Evolutionary conservation across 2,329 filamentous ascomycete genomes (phyloP), one percentile per base, ranked within the genome.

Genomic region (Xylariaceae sp.): DNA sequence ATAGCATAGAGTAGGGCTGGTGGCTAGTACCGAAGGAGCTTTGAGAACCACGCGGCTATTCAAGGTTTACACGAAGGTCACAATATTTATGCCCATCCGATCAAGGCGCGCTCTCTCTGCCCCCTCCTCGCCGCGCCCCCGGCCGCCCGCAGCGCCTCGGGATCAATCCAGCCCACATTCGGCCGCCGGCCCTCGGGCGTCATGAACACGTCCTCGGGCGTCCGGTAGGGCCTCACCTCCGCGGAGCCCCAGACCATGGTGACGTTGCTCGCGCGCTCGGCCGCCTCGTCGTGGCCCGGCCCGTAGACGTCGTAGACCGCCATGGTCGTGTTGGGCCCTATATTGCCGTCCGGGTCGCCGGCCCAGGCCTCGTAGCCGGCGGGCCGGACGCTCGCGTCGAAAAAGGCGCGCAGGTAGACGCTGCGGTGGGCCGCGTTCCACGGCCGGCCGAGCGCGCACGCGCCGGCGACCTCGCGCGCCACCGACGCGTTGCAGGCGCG

Each of bases 361-460:
- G 58, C 47, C 74, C 74, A 78, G 9, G 60, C 46, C 23, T 72
- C 73, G 46, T 79, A 80, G 2, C 75, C 76, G 2, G 57, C 60
- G 0, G 68, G 58, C 23, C 58, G 42, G 17, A 80, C 68, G 29
- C 65, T 71, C 5, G 61, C 60, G 46, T 80, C 75, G 5, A 79
- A 57, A 41, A 70, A 73, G 2, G 60, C 65, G 9, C 67, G 53
- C 33, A 70, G 67, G 42, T 77, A 79, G 39, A 80, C 62, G 21
- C 68, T 72, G 14, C 70, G 64, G 40, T 78, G 73, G 19, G 61
- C 55, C 0, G 66, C 59, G 46, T 81, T 80, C 69, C 77, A 80
- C 1, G 76, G 76, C n/a, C 77, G 56, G 1, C 77, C 77, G 0
- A 80, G 63, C 1, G 74, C 60, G 47, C 76, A 80, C 42, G 62